Evolutionary conservation across 257 asterid genomes (phyloP), one percentile per base, ranked within the genome.

Genomic region (Penstemon newberryi): DNA sequence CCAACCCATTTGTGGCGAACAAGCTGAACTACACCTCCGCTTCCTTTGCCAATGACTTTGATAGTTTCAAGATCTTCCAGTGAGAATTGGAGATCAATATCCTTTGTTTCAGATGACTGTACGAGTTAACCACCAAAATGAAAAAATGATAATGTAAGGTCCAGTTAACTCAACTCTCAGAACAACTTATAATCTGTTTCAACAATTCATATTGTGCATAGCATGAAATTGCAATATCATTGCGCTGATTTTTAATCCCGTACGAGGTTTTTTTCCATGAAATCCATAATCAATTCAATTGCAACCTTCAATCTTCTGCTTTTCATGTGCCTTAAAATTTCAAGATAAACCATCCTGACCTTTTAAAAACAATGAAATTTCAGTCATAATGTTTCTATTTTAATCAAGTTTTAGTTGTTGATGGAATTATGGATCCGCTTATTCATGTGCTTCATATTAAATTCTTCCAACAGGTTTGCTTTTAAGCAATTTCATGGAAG

Each of bases 1-100:
- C 99, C 99, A 60, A 82, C 87, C 99, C 99, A 93, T 81, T 93
- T 88, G 78, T 93, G 97, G 41, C 92, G 96, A 71, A 88, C 97
- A 83, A 93, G 99, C 69, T 93, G 99, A 78, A 93, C 99, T 43
- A 90, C 89, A 40, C 97, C 99, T 33, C 97, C 97, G 73, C 99
- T 90, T 80, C 99, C 97, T 78, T 93, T 93, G 74, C 99, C 99
- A 55, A 93, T 90, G 70, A 93, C 99, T 86, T 88, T 90, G 79
- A 90, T 80, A 58, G 97, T 90, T 86, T 90, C 96, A 65, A 93
- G 96, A 71, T 93, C 99, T 81, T 90, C 97, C 80, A 88, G 70
- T 0, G 96, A 90, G 83, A 88, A 85, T 47, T 90, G 99, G 71
- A 90, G 96, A 79, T 93, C 96, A 59, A 85, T 59, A 74, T 82